Evolutionary conservation across 2,329 filamentous ascomycete genomes (phyloP).

Genomic region (Coniochaeta prunicola): DNA sequence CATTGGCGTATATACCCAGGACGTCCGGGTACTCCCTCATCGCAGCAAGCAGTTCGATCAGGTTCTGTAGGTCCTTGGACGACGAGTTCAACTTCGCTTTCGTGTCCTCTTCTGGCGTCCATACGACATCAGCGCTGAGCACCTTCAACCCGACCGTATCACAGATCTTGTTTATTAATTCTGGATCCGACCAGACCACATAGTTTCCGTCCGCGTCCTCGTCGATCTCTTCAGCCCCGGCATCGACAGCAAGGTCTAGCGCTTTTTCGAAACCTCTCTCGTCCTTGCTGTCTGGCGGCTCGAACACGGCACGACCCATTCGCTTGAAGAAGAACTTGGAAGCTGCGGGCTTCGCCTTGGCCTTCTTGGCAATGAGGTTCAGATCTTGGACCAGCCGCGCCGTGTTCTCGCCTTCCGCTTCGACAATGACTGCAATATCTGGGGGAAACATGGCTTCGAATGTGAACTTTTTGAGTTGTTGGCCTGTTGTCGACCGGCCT

Average conservation of each 20-base stretch:
- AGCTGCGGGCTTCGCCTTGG: slow-evolving; percentile 62
- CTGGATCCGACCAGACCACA: slow-evolving; percentile 63
- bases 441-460: slow-evolving; percentile 77
- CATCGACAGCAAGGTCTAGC: slow-evolving; percentile 77
- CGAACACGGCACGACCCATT: slow-evolving; percentile 67
- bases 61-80: slow-evolving; percentile 39
- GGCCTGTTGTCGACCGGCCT: slow-evolving; percentile 68
- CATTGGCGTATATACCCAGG: slow-evolving; percentile 73
- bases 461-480: slow-evolving; percentile 66
- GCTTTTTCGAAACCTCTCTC: slow-evolving; percentile 60
- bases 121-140: slow-evolving; percentile 72
- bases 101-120: slow-evolving; percentile 76
- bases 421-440: slow-evolving; percentile 71
- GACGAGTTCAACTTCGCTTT: slow-evolving; percentile 55
- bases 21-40: slow-evolving; percentile 65
- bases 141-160: slow-evolving; percentile 62
- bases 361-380: slow-evolving; percentile 61
- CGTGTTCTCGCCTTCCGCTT: slow-evolving; percentile 80
- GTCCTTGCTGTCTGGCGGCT: slow-evolving; percentile 25
- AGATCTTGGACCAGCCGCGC: slow-evolving; percentile 67
- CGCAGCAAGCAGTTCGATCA: slow-evolving; percentile 52
- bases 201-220: slow-evolving; percentile 61
- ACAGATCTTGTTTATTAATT: slow-evolving; percentile 55
- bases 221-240: slow-evolving; percentile 69
- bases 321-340: slow-evolving; percentile 81